Evolutionary conservation across 495 filamentous ascomycete species (phyloP).

Genomic region (Aspergillus nidulans): DNA sequence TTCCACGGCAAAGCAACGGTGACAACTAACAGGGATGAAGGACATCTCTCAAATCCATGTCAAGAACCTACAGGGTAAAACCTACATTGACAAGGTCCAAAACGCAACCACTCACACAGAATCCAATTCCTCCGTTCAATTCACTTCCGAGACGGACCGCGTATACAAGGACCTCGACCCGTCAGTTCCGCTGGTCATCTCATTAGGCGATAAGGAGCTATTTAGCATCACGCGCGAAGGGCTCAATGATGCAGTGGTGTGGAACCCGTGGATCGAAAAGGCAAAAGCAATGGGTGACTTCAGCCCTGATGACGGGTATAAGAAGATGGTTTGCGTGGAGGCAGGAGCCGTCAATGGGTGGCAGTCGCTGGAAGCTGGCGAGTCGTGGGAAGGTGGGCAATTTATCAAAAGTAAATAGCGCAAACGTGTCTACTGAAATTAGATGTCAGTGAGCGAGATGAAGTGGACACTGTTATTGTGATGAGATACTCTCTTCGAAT

Average conservation of each 20-base stretch:
- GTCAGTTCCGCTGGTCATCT: constrained; percentile 39
- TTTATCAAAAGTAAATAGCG: constrained; percentile 49
- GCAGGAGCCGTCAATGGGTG: constrained; percentile 77
- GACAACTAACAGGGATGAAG: constrained; percentile 32
- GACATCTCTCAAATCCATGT: constrained; percentile 69
- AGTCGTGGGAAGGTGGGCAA: constrained; percentile 87
- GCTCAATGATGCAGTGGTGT: constrained; percentile 82
- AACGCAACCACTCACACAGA: constrained; percentile 55
- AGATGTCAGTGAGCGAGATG: too few relatives aligned
- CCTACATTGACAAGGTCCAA: constrained; percentile 79
- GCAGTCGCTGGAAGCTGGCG: constrained; percentile 79
- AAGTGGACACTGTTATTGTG: too few relatives aligned
- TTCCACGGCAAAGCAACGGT: neutral
- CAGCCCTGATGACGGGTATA: constrained; percentile 79
- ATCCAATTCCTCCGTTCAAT: constrained; percentile 43
- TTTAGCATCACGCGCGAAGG: constrained; percentile 76
- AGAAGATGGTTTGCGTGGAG: constrained; percentile 92
- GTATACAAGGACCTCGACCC: constrained; percentile 67
- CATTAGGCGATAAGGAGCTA: constrained; percentile 57
- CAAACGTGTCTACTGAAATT: neutral
- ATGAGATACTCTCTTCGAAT: too few relatives aligned
- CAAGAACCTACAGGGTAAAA: constrained; percentile 64
- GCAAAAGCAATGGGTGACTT: constrained; percentile 81
- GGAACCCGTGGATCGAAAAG: constrained; percentile 95
- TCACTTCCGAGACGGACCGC: constrained; percentile 78